Evolutionary conservation across 2,329 filamentous ascomycete species (phyloP), one percentile per base, ranked within the genome.

Genomic region (Raffaelea ambrosiae): DNA sequence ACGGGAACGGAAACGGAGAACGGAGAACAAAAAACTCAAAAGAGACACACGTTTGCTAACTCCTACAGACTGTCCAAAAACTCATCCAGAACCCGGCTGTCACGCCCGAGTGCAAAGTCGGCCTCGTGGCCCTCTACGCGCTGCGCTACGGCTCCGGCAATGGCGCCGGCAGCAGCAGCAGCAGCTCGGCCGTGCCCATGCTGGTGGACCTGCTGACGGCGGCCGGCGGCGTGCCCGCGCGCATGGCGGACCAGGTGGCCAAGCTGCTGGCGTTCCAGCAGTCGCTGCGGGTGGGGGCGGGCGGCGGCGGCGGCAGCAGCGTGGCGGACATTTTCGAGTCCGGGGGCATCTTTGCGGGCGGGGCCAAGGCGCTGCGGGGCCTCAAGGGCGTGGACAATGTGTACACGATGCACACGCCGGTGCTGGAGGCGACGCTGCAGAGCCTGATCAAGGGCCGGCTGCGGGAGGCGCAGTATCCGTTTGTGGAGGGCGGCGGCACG

Each of bases 381-480:
- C 74, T 98, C 14, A 96, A 97, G 61, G 93, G 93, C 2, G 93
- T 98, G 1, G 94, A 98, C 64, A 98, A 98, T 58, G 93, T 98
- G 23, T 98, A 98, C 64, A 98, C 93, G 0, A 94, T 98, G 63
- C 93, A 98, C 64, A 94, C 88, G 5, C 89, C 94, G 0, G 76
- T 88, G 20, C 67, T 98, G 16, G 90, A 96, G 63, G 78, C 79
- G 21, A 97, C 89, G 1, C 69, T 98, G 18, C 91, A 96, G 61
- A 91, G 91, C 57, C 72, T 98, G 45, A 90, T 97, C 69, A 96
- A 95, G 62, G 94, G 93, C 0, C 81, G 86, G 26, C 67, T 98
- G 50, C 85, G 82, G 58, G 88, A 95, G 59, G 79, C 89, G 54
- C 81, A 93, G 53, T 97, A 95, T 61, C 94, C 93, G 0, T 98